These are phyloP conservation scores for Podaxis pistillaris DNA, from an alignment of 768 basidiomycete genomes.

Conservation along the genomic window DNA sequence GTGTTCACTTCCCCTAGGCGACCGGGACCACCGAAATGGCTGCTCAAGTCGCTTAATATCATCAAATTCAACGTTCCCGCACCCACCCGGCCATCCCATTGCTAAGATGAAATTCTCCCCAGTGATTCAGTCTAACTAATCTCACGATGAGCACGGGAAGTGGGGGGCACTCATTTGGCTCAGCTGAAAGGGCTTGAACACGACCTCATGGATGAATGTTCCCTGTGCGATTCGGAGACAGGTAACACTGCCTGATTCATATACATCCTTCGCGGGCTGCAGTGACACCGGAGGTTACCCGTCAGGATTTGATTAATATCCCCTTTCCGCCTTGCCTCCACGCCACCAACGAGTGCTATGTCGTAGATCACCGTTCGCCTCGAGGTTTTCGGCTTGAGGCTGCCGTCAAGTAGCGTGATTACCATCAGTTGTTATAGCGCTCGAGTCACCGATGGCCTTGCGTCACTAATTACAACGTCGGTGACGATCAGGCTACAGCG, in stretches of 20 bases:
- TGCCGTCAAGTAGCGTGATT: not conserved
- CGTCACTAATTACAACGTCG: not conserved
- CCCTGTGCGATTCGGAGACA: not conserved
- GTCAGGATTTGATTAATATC: not conserved
- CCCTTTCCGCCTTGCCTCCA: not conserved
- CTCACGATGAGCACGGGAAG: constrained; percentile 7
- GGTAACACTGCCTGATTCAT: constrained; percentile 8
- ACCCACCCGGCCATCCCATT: not conserved
- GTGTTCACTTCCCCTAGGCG: not conserved
- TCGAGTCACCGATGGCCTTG: not conserved
- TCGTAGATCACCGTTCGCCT: not conserved
- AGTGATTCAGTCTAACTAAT: not conserved
- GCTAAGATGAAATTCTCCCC: not conserved
- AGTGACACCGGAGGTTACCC: constrained; percentile 1
- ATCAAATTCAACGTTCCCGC: not conserved
- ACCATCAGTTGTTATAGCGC: not conserved
- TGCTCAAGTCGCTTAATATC: not conserved
- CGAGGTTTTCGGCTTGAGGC: not conserved
- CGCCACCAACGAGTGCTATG: constrained; percentile 1
- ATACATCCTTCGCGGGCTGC: not conserved
- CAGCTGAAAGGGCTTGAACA: not conserved
- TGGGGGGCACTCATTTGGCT: not conserved
- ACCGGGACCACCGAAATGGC: not conserved
- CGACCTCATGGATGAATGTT: not conserved
- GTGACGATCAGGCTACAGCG: not conserved